Evolutionary conservation across 2,329 filamentous ascomycete species (phyloP).

Genomic region (Juglanconis sp.): DNA sequence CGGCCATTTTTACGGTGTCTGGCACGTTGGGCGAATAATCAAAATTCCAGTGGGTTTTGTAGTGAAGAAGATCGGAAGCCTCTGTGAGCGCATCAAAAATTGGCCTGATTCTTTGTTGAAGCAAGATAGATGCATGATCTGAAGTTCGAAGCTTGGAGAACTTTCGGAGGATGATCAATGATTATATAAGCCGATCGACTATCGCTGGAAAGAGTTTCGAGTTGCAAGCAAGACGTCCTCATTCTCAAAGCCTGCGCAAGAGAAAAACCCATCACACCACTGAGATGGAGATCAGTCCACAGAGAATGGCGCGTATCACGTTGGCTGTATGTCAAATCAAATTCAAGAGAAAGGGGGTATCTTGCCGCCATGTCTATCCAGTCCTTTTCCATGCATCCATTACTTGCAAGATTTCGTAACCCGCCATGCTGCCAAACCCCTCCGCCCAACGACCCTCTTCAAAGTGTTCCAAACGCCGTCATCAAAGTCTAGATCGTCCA

Average conservation of each 20-base stretch:
- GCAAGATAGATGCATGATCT: neutral
- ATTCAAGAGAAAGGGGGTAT: conserved; percentile 14
- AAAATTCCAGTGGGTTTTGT: neutral
- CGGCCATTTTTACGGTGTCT: conserved; percentile 56
- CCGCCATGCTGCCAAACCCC: conserved; percentile 61
- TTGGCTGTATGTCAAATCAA: neutral
- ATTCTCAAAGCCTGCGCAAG: too few relatives aligned
- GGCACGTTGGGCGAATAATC: neutral
- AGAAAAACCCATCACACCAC: neutral
- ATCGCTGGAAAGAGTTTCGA: neutral
- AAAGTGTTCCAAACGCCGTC: conserved; percentile 74
- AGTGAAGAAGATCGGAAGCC: neutral
- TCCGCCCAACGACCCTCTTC: conserved; percentile 60
- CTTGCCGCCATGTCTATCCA: conserved; percentile 7
- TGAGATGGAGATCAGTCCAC: neutral
- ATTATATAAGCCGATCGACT: conserved; percentile 13
- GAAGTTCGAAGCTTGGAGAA: neutral
- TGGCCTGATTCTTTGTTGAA: too few relatives aligned
- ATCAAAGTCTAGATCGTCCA: conserved; percentile 79
- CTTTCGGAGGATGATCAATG: neutral
- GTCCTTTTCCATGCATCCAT: conserved; percentile 3
- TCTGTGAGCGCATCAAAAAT: too few relatives aligned
- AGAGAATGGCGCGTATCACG: neutral
- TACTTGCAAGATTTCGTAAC: conserved; percentile 58
- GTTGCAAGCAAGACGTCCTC: neutral